Evolutionary conservation across 768 basidiomycete species (phyloP), one percentile per base, ranked within the genome.

Genomic region (Termitomyces sp.): DNA sequence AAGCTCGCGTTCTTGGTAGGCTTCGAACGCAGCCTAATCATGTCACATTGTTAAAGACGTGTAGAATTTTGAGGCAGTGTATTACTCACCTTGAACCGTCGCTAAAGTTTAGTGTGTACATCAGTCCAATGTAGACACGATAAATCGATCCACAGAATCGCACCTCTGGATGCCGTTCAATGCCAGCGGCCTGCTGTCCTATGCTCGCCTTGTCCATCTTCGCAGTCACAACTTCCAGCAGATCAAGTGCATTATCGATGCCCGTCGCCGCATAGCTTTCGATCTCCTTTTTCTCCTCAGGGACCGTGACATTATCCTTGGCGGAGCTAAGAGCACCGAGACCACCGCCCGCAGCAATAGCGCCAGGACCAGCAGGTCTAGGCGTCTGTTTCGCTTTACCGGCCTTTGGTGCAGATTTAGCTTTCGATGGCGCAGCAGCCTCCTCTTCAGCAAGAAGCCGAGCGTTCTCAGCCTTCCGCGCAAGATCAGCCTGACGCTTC

Each of bases 151-250:
- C 42, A 36, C 18, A 10, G 24, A 46, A 72, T n/a, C 81, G 49
- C 65, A 93, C 92, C 85, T 97, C 94, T 52, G 94, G 94, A 79
- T 97, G 94, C 55, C 80, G 81, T 75, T 97, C 94, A 36, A 97
- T 81, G 39, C 82, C 81, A 52, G 92, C 92, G 15, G 94, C 94
- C 70, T 90, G 88, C 58, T 86, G 83, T 0, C 94, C 94, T 34
- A 95, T 77, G 63, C 90, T 92, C 1, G 92, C 91, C 74, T 96
- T 96, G 71, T 96, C 94, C 82, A 84, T 87, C 80, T 93, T 94
- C 3, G 91, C 90, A 48, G 85, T 95, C 28, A 96, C 92, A 4
- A 94, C 81, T 57, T 92, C 90, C 60, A 97, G 70, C 55, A 96
- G 78, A 72, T 98, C 94, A 51, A 98, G 69, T 9, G 91, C 93